Evolutionary conservation across 2,329 filamentous ascomycete genomes (phyloP).

Genomic region (Talaromyces pinophilus): DNA sequence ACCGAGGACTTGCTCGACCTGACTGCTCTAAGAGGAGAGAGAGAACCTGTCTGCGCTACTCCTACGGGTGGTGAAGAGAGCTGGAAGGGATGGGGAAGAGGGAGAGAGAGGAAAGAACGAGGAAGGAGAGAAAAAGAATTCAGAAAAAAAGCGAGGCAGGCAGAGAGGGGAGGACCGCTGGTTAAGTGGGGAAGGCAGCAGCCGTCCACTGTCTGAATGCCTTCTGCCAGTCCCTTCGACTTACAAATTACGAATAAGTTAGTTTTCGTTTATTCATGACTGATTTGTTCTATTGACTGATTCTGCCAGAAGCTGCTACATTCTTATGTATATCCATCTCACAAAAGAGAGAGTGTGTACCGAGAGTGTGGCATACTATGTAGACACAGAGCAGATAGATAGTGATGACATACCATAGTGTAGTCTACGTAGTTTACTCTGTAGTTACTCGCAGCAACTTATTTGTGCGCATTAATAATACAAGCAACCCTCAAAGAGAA

Average conservation of each 20-base stretch:
- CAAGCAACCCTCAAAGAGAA: neutral
- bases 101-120: conserved; percentile 25
- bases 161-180: conserved; percentile 21
- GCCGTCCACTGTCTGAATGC: neutral
- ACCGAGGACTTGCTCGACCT: conserved; percentile 50
- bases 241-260: neutral
- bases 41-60: conserved; percentile 44
- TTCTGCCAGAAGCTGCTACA: neutral
- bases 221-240: neutral
- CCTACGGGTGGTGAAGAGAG: conserved; percentile 33
- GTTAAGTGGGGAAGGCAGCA: conserved; percentile 30
- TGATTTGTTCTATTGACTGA: no score
- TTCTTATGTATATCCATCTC: neutral
- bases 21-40: conserved; percentile 29
- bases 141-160: conserved; percentile 18
- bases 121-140: conserved; percentile 32
- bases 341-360: neutral
- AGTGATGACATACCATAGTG: no score
- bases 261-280: no score
- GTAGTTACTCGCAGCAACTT: neutral
- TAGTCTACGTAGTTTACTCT: no score
- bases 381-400: no score
- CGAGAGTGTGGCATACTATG: neutral
- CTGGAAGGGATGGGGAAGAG: conserved; percentile 32
- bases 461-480: conserved; percentile 13